A percentile compares a stretch with the other conserved stretches of the same genome.
Conservation (phyloP, 176 grass and related monocot species). For the Aechmea fasciata region DNA sequence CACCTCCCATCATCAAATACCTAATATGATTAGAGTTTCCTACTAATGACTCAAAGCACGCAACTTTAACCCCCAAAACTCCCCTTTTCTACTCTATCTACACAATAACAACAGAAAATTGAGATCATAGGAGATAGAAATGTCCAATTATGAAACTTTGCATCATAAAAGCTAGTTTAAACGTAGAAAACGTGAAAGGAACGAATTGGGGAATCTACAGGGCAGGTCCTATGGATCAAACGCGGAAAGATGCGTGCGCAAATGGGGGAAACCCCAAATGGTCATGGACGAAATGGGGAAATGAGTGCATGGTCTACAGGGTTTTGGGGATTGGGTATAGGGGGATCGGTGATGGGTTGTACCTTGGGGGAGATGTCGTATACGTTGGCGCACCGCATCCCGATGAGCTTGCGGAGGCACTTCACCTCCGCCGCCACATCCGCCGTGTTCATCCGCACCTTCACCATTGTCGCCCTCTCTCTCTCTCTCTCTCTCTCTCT, state of each 20-base stretch:
- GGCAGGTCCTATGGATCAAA: neutral
- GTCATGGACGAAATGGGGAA: no score
- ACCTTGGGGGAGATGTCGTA: conserved; percentile 96
- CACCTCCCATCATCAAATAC: neutral
- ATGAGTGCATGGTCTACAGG: neutral
- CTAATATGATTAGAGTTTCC: neutral
- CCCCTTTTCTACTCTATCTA: neutral
- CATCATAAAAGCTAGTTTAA: no score
- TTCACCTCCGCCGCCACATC: conserved; percentile 98
- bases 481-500: neutral
- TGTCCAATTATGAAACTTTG: no score
- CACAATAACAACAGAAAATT: neutral
- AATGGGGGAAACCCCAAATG: neutral
- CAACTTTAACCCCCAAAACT: neutral
- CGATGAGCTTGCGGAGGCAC: conserved; percentile 94
- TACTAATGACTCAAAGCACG: neutral
- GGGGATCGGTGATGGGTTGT: neutral
- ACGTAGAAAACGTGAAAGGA: no score
- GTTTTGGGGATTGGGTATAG: neutral
- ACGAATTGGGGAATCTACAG: no score
- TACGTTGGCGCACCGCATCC: conserved; percentile 97
- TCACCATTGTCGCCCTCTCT: conserved; percentile 74
- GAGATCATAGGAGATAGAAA: no score
- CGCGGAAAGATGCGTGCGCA: neutral
- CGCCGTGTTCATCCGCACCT: conserved; percentile 90